phyloP scores from a whole-genome alignment of 768 basidiomycete genomes.

The Suillus discolor region DNA sequence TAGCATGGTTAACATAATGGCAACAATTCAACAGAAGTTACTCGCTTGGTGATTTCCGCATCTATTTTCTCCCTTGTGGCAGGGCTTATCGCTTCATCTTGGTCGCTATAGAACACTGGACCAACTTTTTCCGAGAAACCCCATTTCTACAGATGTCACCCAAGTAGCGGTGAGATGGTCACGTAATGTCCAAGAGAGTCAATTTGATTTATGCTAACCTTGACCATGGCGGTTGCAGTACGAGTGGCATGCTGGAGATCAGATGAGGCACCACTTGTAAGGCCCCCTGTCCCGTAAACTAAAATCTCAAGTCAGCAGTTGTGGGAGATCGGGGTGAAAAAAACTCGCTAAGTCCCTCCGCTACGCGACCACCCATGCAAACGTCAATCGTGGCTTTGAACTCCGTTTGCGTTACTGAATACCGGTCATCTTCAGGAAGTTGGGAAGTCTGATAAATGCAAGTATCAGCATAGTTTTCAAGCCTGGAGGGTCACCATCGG shows the following conservation, averaged over 20 bases:
- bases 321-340: conserved; percentile 7
- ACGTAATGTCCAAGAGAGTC: conserved; percentile 10
- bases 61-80: conserved; percentile 85
- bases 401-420: conserved; percentile 71
- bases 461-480: conserved; percentile 16
- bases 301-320: conserved; percentile 16
- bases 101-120: conserved; percentile 79
- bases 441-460: conserved; percentile 56
- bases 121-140: conserved; percentile 81
- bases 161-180: conserved; percentile 3
- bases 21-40: conserved; percentile 15
- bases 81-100: conserved; percentile 70
- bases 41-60: conserved; percentile 80
- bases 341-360: conserved; percentile 82
- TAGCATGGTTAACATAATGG: not conserved
- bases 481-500: not conserved
- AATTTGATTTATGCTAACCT: conserved; percentile 50
- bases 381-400: conserved; percentile 87
- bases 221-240: conserved; percentile 86
- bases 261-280: conserved; percentile 90
- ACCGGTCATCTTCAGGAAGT: conserved; percentile 77
- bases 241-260: conserved; percentile 82
- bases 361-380: conserved; percentile 91
- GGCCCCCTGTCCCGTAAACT: conserved; percentile 88
- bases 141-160: conserved; percentile 52